phyloP scores from a whole-genome alignment of 2,329 filamentous ascomycete species.

The Onygenales sp. region DNA sequence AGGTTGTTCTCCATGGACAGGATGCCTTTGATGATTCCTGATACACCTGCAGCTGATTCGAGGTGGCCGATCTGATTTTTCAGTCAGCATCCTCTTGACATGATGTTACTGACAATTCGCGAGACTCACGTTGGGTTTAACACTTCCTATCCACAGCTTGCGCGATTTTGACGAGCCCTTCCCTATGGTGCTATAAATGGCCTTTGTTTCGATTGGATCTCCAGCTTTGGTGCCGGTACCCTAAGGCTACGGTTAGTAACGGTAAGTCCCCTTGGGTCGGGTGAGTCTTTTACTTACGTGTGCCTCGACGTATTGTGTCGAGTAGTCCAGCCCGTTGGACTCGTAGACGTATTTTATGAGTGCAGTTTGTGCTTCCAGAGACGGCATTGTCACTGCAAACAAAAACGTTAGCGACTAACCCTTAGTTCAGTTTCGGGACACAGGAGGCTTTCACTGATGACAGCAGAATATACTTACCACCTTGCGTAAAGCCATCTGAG shows the following conservation, averaged over 20 bases:
- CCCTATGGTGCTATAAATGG: background rate
- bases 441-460: too few species aligned
- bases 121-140: background rate
- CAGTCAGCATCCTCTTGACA: too few species aligned
- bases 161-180: background rate
- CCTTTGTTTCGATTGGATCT: conserved; percentile 3
- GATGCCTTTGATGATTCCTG: background rate
- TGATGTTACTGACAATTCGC: too few species aligned
- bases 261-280: too few species aligned
- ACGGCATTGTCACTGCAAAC: conserved; percentile 1
- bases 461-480: background rate
- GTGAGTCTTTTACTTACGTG: background rate
- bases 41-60: background rate
- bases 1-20: background rate
- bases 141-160: background rate
- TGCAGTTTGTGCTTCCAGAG: background rate
- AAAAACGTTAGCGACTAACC: background rate
- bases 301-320: conserved; percentile 1
- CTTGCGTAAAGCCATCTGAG: conserved; percentile 45
- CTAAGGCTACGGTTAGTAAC: too few species aligned
- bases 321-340: background rate
- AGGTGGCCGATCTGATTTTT: background rate
- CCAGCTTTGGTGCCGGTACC: conserved; percentile 3
- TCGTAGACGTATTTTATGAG: background rate
- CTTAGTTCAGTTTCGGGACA: background rate